Base-by-base conservation (phyloP, 1,284 basidiomycete species). In the Malassezia obtusa region DNA sequence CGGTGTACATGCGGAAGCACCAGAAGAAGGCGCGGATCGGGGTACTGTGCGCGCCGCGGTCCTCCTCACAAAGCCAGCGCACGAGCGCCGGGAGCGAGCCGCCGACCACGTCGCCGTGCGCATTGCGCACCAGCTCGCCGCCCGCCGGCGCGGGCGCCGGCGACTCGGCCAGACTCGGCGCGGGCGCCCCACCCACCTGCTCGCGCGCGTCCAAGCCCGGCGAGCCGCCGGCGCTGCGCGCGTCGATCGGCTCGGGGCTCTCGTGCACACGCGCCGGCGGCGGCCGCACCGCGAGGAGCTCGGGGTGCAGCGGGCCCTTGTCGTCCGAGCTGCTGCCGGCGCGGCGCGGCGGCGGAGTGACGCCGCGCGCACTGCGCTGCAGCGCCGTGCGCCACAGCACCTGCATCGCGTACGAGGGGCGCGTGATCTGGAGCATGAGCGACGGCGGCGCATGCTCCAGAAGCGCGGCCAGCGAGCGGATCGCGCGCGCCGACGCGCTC, bases 1-100 rank as follows among this genome's bases (percentile, higher is more conserved):
- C 82, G 1, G 86, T 83, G 76, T 95, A 96, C 59, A 95, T 77
- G n/a, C 92, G 82, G 79, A 98, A 98, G 0, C 90, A 94, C 68
- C 91, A 78, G 79, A 91, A 92, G 78, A 98, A 96, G 1, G 84
- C 82, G 22, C 84, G 80, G 70, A 95, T 19, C 24, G 31, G 90
- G 0, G 82, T 82, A 15, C 84, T 79, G 64, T 96, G 90, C 53
- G 76, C 75, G 45, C 87, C 81, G 44, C 84, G 84, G 67, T 90
- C 88, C 68, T 92, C 87, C 2, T 90, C 87, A n/a, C 91, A 92
- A 84, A 98, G 86, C 77, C 87, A 89, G 76, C 92, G 90, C 9
- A 96, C 84, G 37, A 98, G 78, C 2, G 85, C 90, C 14, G 81
- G 79, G 51, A 98, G 77, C 2, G 89, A 90, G 1, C 89, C 94